A percentile compares a stretch with the other conserved stretches of the same genome.
Evolutionary conservation across 345 rosid species (phyloP).

Genomic region (Aegle marmelos): DNA sequence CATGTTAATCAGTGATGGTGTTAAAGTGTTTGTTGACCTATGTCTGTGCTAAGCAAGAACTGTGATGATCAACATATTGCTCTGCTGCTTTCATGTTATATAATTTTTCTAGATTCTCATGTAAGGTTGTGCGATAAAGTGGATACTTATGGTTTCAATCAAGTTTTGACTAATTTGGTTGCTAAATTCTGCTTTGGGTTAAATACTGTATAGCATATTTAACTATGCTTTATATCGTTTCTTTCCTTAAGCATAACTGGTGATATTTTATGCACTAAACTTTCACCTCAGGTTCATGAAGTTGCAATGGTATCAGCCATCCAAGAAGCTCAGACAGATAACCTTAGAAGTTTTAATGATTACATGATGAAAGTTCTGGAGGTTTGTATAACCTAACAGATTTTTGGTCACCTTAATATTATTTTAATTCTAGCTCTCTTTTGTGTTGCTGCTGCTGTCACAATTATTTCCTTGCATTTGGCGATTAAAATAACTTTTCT

Average conservation of each 20-base stretch:
- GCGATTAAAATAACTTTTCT: background rate
- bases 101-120: background rate
- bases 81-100: background rate
- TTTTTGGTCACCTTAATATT: background rate
- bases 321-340: constrained; percentile 97
- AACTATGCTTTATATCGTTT: background rate
- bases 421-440: background rate
- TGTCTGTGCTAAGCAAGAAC: background rate
- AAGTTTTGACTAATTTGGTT: constrained; percentile 1
- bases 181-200: background rate
- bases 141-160: background rate
- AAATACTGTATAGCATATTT: background rate
- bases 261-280: constrained; percentile 4
- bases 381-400: constrained; percentile 45
- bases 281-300: constrained; percentile 75
- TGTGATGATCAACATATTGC: background rate
- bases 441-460: background rate
- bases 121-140: background rate
- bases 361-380: constrained; percentile 91
- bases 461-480: background rate
- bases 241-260: background rate
- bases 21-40: background rate
- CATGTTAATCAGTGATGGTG: background rate
- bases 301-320: constrained; percentile 97
- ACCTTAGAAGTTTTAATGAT: constrained; percentile 83